Conservation (phyloP, 257 asterid species). For the Solanum okadae region DNA sequence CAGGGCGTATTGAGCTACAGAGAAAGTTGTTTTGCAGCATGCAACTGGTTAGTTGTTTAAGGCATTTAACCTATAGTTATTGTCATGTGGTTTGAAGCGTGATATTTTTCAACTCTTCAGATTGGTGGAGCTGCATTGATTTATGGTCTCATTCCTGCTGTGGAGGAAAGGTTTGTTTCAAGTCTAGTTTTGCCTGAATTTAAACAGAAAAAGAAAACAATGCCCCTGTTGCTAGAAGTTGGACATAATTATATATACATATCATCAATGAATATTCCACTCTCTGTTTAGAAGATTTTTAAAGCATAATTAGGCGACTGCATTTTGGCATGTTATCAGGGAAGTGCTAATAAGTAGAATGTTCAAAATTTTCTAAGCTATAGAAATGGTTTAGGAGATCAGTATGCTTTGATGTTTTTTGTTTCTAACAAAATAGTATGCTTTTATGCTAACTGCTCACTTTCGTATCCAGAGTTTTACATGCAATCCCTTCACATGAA, state of each 20-base stretch:
- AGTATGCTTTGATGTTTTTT: not conserved
- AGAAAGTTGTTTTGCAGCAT: constrained; percentile 96
- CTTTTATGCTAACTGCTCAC: not conserved
- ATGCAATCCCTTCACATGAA: constrained; percentile 89
- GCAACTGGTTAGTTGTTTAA: constrained; percentile 67
- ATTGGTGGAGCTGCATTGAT: constrained; percentile 85
- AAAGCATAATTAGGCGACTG: not conserved
- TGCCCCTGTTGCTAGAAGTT: not conserved
- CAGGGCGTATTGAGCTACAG: constrained; percentile 91
- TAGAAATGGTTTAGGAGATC: not conserved
- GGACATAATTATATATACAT: not conserved
- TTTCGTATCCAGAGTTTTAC: constrained; percentile 59
- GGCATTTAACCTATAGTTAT: not conserved
- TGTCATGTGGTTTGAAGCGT: not conserved
- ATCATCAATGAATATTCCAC: not conserved
- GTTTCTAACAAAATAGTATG: not conserved
- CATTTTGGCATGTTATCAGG: not conserved
- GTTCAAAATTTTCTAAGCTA: not conserved
- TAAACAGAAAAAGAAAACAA: not conserved
- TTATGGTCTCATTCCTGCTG: constrained; percentile 77
- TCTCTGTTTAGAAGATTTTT: not conserved
- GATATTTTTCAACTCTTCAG: constrained; percentile 35
- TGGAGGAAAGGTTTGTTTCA: constrained; percentile 83
- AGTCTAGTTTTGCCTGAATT: not conserved
- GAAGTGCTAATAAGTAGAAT: not conserved